A percentile compares a stretch with the other conserved stretches of the same genome.
phyloP scores from a whole-genome alignment of 73 alveolate species.

The Paramecium caudatum region DNA sequence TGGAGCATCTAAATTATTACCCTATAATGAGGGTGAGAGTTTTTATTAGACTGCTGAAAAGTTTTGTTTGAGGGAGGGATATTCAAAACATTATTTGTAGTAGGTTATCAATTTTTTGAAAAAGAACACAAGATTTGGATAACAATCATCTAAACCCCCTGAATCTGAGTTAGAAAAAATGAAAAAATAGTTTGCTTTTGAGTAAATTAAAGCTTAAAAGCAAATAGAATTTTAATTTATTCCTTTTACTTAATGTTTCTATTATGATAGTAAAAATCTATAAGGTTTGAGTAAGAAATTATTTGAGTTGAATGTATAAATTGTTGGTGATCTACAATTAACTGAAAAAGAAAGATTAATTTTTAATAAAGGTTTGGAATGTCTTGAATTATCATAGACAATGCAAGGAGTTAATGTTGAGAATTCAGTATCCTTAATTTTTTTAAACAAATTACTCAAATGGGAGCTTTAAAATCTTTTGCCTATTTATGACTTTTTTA shows the following conservation, averaged over 20 bases:
- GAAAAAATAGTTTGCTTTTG: constrained; percentile 67
- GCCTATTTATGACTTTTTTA: constrained; percentile 95
- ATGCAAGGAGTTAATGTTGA: constrained; percentile 87
- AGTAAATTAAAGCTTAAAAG: constrained; percentile 76
- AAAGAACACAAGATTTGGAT: constrained; percentile 67
- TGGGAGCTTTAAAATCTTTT: constrained; percentile 92
- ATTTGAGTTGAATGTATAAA: constrained; percentile 85
- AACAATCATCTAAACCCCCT: not conserved
- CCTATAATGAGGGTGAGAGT: constrained; percentile 97
- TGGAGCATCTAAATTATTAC: constrained; percentile 91
- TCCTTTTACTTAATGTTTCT: constrained; percentile 82
- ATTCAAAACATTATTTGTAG: constrained; percentile 89
- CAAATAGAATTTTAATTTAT: constrained; percentile 75
- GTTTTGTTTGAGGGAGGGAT: constrained; percentile 95
- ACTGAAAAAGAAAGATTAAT: constrained; percentile 87
- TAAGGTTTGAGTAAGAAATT: constrained; percentile 96
- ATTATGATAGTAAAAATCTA: constrained; percentile 87
- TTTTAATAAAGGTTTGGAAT: constrained; percentile 82
- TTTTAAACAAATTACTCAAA: constrained; percentile 86
- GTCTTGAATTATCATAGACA: constrained; percentile 80
- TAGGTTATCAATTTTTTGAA: constrained; percentile 83
- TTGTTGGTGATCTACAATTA: constrained; percentile 78
- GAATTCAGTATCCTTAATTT: constrained; percentile 80
- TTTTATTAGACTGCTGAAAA: constrained; percentile 95
- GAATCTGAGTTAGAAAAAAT: constrained; percentile 17